Evolutionary conservation across 2,329 filamentous ascomycete species (phyloP).

Genomic region (Epichloe gansuensis): DNA sequence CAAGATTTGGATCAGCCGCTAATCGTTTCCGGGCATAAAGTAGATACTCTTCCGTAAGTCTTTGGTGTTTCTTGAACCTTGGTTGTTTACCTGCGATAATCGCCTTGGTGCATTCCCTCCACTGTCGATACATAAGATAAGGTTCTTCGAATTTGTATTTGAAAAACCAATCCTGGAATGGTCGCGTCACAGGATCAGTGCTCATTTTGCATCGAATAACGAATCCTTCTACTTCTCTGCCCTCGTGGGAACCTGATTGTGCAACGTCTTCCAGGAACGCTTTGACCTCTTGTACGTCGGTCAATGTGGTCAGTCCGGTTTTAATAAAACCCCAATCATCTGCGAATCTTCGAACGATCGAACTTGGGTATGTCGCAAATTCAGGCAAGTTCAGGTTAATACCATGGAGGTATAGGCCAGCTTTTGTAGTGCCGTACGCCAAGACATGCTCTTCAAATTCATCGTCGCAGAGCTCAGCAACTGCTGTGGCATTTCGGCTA

Average conservation of each 20-base stretch:
- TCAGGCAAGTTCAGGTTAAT: constrained; percentile 91
- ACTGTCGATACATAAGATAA: constrained; percentile 97
- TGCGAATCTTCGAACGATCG: constrained; percentile 79
- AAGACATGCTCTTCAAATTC: constrained; percentile 94
- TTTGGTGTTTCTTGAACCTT: constrained; percentile 71
- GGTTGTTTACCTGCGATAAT: constrained; percentile 66
- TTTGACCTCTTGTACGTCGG: constrained; percentile 63
- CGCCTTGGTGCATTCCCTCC: constrained; percentile 92
- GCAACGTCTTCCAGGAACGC: constrained; percentile 73
- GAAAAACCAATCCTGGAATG: constrained; percentile 95
- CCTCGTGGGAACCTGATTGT: constrained; percentile 79
- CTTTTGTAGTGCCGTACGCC: constrained; percentile 68
- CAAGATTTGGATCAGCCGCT: constrained; percentile 53
- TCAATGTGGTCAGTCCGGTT: constrained; percentile 65
- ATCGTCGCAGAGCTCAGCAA: constrained; percentile 94
- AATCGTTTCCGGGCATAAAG: constrained; percentile 67
- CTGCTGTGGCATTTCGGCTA: constrained; percentile 77
- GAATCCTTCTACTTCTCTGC: constrained; percentile 91
- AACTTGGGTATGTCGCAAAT: constrained; percentile 76
- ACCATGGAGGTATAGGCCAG: constrained; percentile 89
- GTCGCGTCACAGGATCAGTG: constrained; percentile 32
- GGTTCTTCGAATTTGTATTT: constrained; percentile 99
- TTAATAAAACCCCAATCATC: constrained; percentile 90
- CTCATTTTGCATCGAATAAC: constrained; percentile 78
- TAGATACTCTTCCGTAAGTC: constrained; percentile 87